Conservation (phyloP, 768 basidiomycete species). For the Lyophyllum atratum region DNA sequence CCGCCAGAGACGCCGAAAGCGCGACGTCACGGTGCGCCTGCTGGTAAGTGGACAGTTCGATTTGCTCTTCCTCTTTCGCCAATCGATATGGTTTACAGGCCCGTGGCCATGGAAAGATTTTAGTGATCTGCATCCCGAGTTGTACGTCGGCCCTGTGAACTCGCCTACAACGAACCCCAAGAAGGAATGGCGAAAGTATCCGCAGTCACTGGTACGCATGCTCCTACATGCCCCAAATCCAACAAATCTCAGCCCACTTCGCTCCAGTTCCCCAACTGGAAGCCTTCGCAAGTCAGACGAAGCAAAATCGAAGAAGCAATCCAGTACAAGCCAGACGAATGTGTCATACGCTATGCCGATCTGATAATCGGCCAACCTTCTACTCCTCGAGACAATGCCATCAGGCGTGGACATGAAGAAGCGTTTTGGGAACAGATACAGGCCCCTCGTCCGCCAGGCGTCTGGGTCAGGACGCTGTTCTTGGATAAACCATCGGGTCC, state of each 20-base stretch:
- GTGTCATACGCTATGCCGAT: slow-evolving; percentile 39
- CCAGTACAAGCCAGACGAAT: slow-evolving; percentile 19
- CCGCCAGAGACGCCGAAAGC: slow-evolving; percentile 14
- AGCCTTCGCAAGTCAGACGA: slow-evolving; percentile 40
- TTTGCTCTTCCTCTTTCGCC: neutral
- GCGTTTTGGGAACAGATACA: slow-evolving; percentile 31
- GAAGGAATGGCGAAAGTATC: slow-evolving; percentile 48
- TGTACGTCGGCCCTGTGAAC: no score
- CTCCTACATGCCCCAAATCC: no score
- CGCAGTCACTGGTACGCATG: slow-evolving; percentile 50
- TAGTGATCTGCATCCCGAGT: no score
- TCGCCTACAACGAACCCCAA: no score
- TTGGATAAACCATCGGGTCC: slow-evolving; percentile 50
- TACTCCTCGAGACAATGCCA: slow-evolving; percentile 19
- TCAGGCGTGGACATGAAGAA: slow-evolving; percentile 21
- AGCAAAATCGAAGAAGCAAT: slow-evolving; percentile 36
- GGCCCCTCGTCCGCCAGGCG: slow-evolving; percentile 27
- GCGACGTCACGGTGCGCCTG: slow-evolving; percentile 13
- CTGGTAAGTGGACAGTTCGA: neutral
- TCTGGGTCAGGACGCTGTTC: slow-evolving; percentile 53
- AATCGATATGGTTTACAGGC: slow-evolving; percentile 5
- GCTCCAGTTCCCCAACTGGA: slow-evolving; percentile 65
- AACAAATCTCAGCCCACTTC: no score
- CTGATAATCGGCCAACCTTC: slow-evolving; percentile 36
- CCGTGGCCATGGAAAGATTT: no score